Evolutionary conservation across 2,329 filamentous ascomycete species (phyloP).

Genomic region (Pyrenochaeta sp.): DNA sequence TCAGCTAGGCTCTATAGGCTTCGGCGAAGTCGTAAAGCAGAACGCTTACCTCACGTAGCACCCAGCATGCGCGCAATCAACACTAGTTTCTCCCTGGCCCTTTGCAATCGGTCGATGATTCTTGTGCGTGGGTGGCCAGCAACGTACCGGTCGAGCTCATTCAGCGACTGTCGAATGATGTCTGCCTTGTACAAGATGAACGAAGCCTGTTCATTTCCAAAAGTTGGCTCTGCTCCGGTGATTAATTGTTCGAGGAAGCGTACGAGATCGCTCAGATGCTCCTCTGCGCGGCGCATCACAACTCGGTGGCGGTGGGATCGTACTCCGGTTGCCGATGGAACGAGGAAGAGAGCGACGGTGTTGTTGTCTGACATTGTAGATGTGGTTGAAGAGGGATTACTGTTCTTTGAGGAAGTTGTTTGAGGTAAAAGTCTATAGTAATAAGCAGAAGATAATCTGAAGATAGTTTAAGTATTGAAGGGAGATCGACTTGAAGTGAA

Average conservation of each 20-base stretch:
- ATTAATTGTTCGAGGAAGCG: too few species aligned
- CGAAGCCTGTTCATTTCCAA: not conserved
- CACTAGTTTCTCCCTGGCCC: not conserved
- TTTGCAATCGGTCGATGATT: not conserved
- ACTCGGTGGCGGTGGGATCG: conserved; percentile 8
- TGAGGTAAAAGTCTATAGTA: too few species aligned
- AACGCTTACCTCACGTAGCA: not conserved
- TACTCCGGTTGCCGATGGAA: not conserved
- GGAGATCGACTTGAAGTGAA: too few species aligned
- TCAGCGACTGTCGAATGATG: not conserved
- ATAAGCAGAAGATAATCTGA: too few species aligned
- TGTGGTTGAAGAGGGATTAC: too few species aligned
- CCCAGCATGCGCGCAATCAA: not conserved
- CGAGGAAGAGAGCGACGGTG: conserved; percentile 1
- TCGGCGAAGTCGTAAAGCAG: too few species aligned
- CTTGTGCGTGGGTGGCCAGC: not conserved
- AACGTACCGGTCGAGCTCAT: not conserved
- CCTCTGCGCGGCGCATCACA: conserved; percentile 2
- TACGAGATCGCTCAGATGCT: not conserved
- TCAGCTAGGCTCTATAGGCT: too few species aligned
- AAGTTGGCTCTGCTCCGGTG: too few species aligned
- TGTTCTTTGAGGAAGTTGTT: too few species aligned
- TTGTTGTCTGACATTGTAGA: not conserved
- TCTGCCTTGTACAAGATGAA: not conserved
- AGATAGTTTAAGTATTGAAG: too few species aligned